Percentiles rank a stretch among this genome's conserved stretches.
These are phyloP conservation scores for Blastobotrys buckinghamii DNA, from an alignment of 1,139 yeast species.

Conservation along the genomic window DNA sequence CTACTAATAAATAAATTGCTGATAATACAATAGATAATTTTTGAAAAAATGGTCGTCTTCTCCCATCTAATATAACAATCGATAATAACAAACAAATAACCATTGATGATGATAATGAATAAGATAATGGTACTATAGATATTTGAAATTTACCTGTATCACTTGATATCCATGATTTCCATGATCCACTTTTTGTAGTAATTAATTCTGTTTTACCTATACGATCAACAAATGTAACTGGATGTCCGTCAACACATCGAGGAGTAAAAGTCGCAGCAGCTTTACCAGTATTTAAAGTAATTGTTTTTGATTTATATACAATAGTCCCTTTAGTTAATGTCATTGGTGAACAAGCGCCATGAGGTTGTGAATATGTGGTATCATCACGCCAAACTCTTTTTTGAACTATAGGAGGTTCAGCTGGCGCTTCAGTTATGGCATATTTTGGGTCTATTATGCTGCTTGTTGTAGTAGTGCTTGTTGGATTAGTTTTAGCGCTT, in stretches of 20 bases:
- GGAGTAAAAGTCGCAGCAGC: slow-evolving; percentile 16
- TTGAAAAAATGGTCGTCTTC: slow-evolving; percentile 42
- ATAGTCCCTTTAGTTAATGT: slow-evolving; percentile 16
- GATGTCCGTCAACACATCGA: slow-evolving; percentile 18
- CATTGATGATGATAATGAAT: slow-evolving; percentile 58
- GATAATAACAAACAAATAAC: slow-evolving; percentile 62
- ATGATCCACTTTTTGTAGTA: slow-evolving; percentile 11
- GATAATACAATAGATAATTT: slow-evolving; percentile 22
- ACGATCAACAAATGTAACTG: slow-evolving; percentile 15
- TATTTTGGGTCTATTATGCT: background rate
- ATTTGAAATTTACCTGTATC: slow-evolving; percentile 12
- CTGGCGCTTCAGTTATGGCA: background rate
- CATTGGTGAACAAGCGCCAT: slow-evolving; percentile 17
- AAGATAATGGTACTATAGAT: slow-evolving; percentile 40
- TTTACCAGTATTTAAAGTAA: slow-evolving; percentile 1
- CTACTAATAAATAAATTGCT: slow-evolving; percentile 39
- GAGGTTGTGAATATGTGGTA: background rate
- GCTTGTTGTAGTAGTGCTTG: background rate
- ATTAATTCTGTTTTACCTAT: slow-evolving; percentile 4
- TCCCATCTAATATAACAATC: slow-evolving; percentile 42
- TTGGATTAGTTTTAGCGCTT: background rate
- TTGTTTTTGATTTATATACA: slow-evolving; percentile 7
- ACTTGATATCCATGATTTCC: slow-evolving; percentile 18
- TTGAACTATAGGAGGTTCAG: background rate
- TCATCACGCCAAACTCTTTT: slow-evolving; percentile 7